These are phyloP conservation scores for Obba rivulosa DNA, from an alignment of 768 basidiomycete species.

Conservation along the genomic window DNA sequence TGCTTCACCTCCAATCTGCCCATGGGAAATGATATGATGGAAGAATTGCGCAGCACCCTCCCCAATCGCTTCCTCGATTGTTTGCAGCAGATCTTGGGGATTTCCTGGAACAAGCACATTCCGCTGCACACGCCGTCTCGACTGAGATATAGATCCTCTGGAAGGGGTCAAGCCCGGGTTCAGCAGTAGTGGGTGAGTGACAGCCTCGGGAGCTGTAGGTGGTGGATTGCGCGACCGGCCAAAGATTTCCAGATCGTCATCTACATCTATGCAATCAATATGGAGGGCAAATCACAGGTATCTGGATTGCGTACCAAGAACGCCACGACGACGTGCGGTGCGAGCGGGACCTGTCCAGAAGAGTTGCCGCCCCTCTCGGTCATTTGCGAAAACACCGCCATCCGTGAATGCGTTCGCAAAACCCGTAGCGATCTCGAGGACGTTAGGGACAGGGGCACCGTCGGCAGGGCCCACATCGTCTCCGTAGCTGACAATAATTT, in stretches of 20 bases:
- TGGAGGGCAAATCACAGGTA: background rate
- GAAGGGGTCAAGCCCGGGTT: conserved; percentile 47
- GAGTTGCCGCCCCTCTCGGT: conserved; percentile 29
- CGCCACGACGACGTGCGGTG: conserved; percentile 50
- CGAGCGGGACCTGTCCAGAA: conserved; percentile 29
- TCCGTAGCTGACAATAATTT: conserved; percentile 18
- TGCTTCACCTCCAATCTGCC: conserved; percentile 50
- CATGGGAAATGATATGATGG: conserved; percentile 71
- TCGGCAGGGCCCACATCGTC: conserved; percentile 30
- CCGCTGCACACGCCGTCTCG: conserved; percentile 56
- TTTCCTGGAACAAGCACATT: conserved; percentile 37
- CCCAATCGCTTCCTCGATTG: conserved; percentile 78
- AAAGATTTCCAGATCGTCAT: conserved; percentile 58
- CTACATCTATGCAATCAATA: conserved; percentile 27
- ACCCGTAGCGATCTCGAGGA: conserved; percentile 51
- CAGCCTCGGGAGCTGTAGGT: conserved; percentile 57
- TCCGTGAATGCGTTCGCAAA: conserved; percentile 35
- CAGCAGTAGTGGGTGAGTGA: conserved; percentile 76
- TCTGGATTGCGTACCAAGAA: conserved; percentile 3
- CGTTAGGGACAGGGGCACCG: conserved; percentile 22
- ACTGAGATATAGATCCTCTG: conserved; percentile 39
- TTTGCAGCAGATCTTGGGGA: conserved; percentile 57
- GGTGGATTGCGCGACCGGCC: conserved; percentile 52
- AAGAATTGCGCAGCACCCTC: conserved; percentile 78
- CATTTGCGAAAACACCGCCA: conserved; percentile 35